These are phyloP conservation scores for Leccinum rimulosum DNA, from an alignment of 768 basidiomycete species.

Conservation along the genomic window DNA sequence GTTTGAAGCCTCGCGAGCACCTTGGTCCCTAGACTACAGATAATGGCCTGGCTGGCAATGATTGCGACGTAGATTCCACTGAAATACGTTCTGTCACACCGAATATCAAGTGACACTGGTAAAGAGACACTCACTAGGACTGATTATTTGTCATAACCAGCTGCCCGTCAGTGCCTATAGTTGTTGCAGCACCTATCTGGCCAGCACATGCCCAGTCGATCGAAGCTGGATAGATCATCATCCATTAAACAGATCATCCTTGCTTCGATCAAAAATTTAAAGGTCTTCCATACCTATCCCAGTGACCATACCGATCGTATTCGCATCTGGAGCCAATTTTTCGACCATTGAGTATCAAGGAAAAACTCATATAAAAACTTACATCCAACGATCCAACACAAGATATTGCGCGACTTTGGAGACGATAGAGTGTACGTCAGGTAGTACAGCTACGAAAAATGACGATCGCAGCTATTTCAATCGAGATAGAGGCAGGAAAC, in stretches of 20 bases:
- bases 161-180: constrained; percentile 43
- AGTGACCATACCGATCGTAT: constrained; percentile 49
- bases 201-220: constrained; percentile 64
- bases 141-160: constrained; percentile 34
- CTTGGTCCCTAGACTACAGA: constrained; percentile 64
- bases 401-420: constrained; percentile 50
- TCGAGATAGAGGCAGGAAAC: neutral
- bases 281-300: constrained; percentile 24
- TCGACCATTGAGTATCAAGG: neutral
- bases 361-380: constrained; percentile 12
- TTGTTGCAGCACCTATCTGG: constrained; percentile 61
- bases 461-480: neutral
- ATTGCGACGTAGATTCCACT: constrained; percentile 65
- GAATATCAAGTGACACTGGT: constrained; percentile 32
- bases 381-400: constrained; percentile 73
- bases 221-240: constrained; percentile 38
- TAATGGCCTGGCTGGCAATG: constrained; percentile 54
- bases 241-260: constrained; percentile 34
- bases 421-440: constrained; percentile 60
- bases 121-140: constrained; percentile 44
- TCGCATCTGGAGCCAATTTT: constrained; percentile 35
- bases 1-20: constrained; percentile 68
- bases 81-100: constrained; percentile 31
- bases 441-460: constrained; percentile 47
- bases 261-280: neutral